Evolutionary conservation across 345 rosid species (phyloP).

Genomic region (Acer yangbiense): DNA sequence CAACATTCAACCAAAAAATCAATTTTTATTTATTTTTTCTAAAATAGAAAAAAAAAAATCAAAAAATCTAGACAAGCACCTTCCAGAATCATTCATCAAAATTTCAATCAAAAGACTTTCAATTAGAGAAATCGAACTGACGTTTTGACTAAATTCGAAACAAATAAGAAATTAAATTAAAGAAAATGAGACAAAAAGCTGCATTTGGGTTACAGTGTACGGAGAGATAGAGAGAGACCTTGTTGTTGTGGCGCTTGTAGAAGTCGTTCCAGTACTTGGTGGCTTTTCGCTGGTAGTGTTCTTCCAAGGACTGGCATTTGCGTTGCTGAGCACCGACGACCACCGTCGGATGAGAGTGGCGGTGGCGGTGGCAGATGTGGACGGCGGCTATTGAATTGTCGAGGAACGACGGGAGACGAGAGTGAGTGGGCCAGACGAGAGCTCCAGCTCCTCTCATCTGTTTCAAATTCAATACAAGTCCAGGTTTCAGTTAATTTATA

Average conservation of each 20-base stretch:
- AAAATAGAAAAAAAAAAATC: too few relatives aligned
- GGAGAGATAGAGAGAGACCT: conserved; percentile 21
- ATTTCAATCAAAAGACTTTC: too few relatives aligned
- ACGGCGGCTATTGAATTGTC: background rate
- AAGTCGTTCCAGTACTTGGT: conserved; percentile 56
- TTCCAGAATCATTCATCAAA: too few relatives aligned
- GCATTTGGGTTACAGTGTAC: too few relatives aligned
- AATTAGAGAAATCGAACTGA: too few relatives aligned
- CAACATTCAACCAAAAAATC: too few relatives aligned
- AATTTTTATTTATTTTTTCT: too few relatives aligned
- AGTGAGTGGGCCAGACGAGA: background rate
- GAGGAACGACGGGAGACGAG: conserved; percentile 11
- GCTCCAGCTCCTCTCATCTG: background rate
- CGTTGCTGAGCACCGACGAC: conserved; percentile 1
- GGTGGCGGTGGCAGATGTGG: conserved; percentile 4
- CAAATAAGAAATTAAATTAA: too few relatives aligned
- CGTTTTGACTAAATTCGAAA: too few relatives aligned
- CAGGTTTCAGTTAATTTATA: too few relatives aligned
- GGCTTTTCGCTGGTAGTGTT: conserved; percentile 43
- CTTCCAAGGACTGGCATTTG: conserved; percentile 2
- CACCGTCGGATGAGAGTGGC: background rate
- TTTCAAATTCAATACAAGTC: too few relatives aligned
- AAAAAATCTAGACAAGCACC: too few relatives aligned
- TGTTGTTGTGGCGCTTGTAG: conserved; percentile 56
- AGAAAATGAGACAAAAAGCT: background rate